These are phyloP conservation scores for Epichloe sp. DNA, from an alignment of 2,329 filamentous ascomycete species.

Conservation along the genomic window DNA sequence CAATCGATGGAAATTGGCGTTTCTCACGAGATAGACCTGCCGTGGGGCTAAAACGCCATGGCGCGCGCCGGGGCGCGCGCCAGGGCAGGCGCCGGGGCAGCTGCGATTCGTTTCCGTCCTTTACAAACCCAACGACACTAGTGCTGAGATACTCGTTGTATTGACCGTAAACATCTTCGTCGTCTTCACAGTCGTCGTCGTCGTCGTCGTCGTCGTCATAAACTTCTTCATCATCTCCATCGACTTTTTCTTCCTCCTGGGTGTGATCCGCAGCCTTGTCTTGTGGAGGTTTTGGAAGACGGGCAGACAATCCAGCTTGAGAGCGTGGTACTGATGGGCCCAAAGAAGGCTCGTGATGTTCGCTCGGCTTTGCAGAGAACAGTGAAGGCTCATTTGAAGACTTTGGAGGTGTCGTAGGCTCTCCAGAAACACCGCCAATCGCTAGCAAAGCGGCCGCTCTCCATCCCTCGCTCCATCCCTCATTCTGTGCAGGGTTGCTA, in stretches of 20 bases:
- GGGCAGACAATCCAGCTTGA: not conserved
- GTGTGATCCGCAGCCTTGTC: not conserved
- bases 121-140: not conserved
- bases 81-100: not conserved
- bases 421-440: not conserved
- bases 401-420: not conserved
- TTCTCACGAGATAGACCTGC: not conserved
- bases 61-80: not conserved
- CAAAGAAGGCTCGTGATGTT: conserved; percentile 1
- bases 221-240: not conserved
- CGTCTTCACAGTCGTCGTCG: not conserved
- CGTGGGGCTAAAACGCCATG: not conserved
- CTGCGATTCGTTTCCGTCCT: not conserved
- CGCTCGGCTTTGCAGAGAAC: not conserved
- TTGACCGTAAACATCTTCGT: not conserved
- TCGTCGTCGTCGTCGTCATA: not conserved
- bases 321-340: not conserved
- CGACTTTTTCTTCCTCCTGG: not conserved
- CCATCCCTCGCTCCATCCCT: not conserved
- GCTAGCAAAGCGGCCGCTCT: not conserved
- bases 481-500: not conserved
- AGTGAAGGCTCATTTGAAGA: not conserved
- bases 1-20: not conserved
- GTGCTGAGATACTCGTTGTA: not conserved
- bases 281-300: not conserved